These are phyloP conservation scores for Yamadazyma buinensis DNA, from an alignment of 1,139 yeast species.

Conservation along the genomic window DNA sequence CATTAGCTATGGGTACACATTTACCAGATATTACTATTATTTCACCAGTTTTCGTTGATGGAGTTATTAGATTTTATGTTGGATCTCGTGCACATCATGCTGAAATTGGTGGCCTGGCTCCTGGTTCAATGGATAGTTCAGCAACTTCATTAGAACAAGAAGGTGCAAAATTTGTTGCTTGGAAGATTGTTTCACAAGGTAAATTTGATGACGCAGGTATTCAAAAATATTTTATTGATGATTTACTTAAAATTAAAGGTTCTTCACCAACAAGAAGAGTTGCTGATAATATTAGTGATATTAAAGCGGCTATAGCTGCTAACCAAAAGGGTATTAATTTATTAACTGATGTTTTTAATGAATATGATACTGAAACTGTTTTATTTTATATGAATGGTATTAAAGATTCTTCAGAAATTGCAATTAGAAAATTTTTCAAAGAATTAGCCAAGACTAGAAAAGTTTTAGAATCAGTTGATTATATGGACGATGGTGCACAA, in stretches of 20 bases:
- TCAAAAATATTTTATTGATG: slow-evolving; percentile 42
- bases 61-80: slow-evolving; percentile 50
- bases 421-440: slow-evolving; percentile 48
- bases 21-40: slow-evolving; percentile 20
- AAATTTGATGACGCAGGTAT: slow-evolving; percentile 52
- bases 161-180: slow-evolving; percentile 58
- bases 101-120: slow-evolving; percentile 63
- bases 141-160: slow-evolving; percentile 59
- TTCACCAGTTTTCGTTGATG: slow-evolving; percentile 22
- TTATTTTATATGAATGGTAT: slow-evolving; percentile 59
- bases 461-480: slow-evolving; percentile 46
- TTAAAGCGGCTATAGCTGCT: slow-evolving; percentile 67
- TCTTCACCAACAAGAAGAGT: slow-evolving; percentile 60
- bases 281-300: slow-evolving; percentile 56
- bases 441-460: slow-evolving; percentile 26
- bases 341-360: slow-evolving; percentile 44
- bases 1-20: slow-evolving; percentile 19
- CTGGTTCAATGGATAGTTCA: slow-evolving; percentile 66
- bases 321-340: slow-evolving; percentile 59
- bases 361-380: slow-evolving; percentile 48
- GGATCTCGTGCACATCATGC: slow-evolving; percentile 70
- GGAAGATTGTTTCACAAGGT: slow-evolving; percentile 52
- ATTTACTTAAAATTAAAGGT: slow-evolving; percentile 53
- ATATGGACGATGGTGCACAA: slow-evolving; percentile 60
- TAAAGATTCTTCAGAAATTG: slow-evolving; percentile 55